These are phyloP conservation scores for Vaccinium myrtillus DNA, from an alignment of 148 eudicot genomes.

Conservation along the genomic window DNA sequence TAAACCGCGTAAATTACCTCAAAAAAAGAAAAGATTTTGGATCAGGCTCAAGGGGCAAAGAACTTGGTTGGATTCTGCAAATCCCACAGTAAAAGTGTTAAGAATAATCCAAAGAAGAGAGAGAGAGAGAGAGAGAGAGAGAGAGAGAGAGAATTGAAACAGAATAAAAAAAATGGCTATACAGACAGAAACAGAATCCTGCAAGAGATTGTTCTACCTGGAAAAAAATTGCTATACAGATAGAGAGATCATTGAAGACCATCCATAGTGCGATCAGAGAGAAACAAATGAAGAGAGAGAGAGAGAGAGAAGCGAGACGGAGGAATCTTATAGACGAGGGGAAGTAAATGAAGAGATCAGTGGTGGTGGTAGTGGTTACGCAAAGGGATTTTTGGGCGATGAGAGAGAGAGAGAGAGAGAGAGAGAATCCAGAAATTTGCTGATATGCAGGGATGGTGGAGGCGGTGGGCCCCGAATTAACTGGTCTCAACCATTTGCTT, in stretches of 20 bases:
- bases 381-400: not conserved
- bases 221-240: not conserved
- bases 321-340: not conserved
- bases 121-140: not conserved
- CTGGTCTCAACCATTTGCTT: not conserved
- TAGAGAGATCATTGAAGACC: not conserved
- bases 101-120: not conserved
- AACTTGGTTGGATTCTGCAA: not conserved
- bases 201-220: no score
- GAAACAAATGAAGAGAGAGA: not conserved
- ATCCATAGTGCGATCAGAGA: no score
- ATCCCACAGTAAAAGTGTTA: not conserved
- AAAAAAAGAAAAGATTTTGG: not conserved
- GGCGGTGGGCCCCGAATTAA: not conserved
- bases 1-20: not conserved
- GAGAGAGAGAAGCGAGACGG: not conserved
- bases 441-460: not conserved
- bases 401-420: not conserved
- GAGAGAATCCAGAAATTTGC: not conserved
- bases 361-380: constrained; percentile 7
- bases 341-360: not conserved
- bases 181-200: no score
- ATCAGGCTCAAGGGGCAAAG: not conserved
- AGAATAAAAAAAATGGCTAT: no score
- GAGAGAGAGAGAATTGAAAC: not conserved